A percentile compares a stretch with the other conserved stretches of the same genome.
Conservation (phyloP, 2,329 filamentous ascomycete species). For the Pseudocercospora eumusae region DNA sequence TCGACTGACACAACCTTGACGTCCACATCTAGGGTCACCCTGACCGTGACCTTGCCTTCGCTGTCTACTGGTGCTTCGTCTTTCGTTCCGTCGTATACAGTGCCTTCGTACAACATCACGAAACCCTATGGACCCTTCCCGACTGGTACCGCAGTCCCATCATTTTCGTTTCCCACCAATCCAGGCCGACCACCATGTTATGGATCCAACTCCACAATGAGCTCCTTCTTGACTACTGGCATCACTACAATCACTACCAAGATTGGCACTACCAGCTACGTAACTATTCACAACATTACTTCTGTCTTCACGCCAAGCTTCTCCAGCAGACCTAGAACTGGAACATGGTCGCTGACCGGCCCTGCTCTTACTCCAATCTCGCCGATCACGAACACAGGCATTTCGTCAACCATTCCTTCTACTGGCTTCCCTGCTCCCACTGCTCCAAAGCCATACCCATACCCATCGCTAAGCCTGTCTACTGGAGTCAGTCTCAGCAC, state of each 20-base stretch:
- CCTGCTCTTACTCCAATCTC: not conserved
- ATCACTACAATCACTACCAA: conserved; percentile 5
- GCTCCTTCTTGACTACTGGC: not conserved
- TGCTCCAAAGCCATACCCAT: not conserved
- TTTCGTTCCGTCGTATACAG: not conserved
- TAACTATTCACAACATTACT: conserved; percentile 4
- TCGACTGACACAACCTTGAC: not conserved
- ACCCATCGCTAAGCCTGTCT: not conserved
- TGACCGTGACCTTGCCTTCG: not conserved
- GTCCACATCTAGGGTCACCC: not conserved
- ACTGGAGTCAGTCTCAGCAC: not conserved
- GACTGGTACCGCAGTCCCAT: not conserved
- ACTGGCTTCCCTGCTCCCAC: not conserved
- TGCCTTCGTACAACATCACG: not conserved
- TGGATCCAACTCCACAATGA: not conserved
- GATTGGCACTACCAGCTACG: conserved; percentile 11
- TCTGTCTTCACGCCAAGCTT: conserved; percentile 11
- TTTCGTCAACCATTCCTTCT: not conserved
- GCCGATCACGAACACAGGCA: not conserved
- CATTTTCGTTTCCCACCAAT: not conserved
- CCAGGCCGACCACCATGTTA: not conserved
- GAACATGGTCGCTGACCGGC: conserved; percentile 5
- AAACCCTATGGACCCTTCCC: not conserved
- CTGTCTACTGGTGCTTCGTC: not conserved
- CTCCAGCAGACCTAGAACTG: not conserved